Evolutionary conservation across 2,329 filamentous ascomycete species (phyloP), one percentile per base, ranked within the genome.

Genomic region (Boeremia lycopersici): DNA sequence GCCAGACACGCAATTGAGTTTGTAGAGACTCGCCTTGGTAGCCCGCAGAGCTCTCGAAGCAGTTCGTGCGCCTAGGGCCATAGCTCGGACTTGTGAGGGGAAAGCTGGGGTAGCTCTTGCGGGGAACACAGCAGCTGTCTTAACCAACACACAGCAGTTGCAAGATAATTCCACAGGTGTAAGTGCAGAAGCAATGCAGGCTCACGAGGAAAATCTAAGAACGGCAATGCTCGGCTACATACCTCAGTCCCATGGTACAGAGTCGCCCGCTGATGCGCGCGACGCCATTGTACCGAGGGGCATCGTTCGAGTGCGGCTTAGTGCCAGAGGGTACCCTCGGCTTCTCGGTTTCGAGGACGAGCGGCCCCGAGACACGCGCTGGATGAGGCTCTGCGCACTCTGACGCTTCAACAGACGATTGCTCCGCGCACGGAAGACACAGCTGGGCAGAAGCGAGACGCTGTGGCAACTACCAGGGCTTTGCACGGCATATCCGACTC

Each of bases 1-100:
- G 23, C 25, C 8, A 8, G n/a, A 2, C 3, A 10, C 11, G n/a
- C 2, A 51, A 53, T 57, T 31, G 15, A 12, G 5, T 7, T 17
- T 39, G 50, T 44, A 48, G 41, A 40, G 51, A 70, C 81, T 72
- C 79, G 89, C 88, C 79, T 84, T 85, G 54, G 88, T 74, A 65
- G 83, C 84, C 75, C 84, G 81, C 64, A 90, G 76, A 67, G 86
- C 87, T 76, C 84, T 81, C 38, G 84, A 80, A 50, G 86, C 84
- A 63, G 81, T 79, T 74, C 84, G 82, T 53, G 87, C 76, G 66
- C 84, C 86, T 74, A 89, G 78, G 49, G 87, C 84, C 88, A 90
- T 90, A 58, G 69, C 74, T 67, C 60, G 43, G 49, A 60, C 30
- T 60, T 57, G 54, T 51, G 61, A 66, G 64, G 69, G 67, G 69